Evolutionary conservation across 495 filamentous ascomycete species (phyloP).

Genomic region (Tuber microsphaerosporum): DNA sequence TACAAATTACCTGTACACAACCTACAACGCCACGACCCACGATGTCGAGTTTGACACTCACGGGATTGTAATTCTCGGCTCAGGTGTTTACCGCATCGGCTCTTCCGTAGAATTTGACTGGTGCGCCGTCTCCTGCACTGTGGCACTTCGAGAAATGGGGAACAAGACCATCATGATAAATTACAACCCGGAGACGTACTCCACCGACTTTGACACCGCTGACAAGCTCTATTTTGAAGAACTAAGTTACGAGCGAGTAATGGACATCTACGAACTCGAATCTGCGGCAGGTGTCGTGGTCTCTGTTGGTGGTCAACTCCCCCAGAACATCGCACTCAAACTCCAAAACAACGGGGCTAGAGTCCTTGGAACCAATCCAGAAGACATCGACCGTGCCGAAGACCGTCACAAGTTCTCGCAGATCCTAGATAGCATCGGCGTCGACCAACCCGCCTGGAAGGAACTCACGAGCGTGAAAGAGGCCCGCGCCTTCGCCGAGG

Average conservation of each 20-base stretch:
- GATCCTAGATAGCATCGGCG: conserved; percentile 86
- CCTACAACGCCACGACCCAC: conserved; percentile 93
- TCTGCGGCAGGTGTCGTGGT: conserved; percentile 81
- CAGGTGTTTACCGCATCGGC: conserved; percentile 93
- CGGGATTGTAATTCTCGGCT: conserved; percentile 79
- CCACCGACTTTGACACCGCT: conserved; percentile 87
- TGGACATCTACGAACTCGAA: conserved; percentile 98
- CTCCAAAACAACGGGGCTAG: conserved; percentile 90
- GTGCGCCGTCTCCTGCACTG: conserved; percentile 91
- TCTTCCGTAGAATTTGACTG: conserved; percentile 98
- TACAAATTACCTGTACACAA: conserved; percentile 96
- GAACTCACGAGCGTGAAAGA: conserved; percentile 87
- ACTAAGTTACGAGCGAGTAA: conserved; percentile 91
- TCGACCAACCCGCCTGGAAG: conserved; percentile 97
- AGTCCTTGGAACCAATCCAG: conserved; percentile 81
- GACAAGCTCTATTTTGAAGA: conserved; percentile 97
- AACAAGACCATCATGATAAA: conserved; percentile 99
- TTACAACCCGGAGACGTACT: conserved; percentile 83
- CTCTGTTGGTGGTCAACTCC: conserved; percentile 89
- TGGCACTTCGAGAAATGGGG: conserved; percentile 77
- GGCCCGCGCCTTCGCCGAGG: conserved; percentile 74
- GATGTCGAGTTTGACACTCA: conserved; percentile 95
- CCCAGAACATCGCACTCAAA: conserved; percentile 91
- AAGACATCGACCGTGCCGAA: conserved; percentile 94
- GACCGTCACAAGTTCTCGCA: conserved; percentile 97